Percentiles rank a stretch among this genome's conserved stretches.
Conservation (phyloP, 2,329 filamentous ascomycete species). For the Stachybotrys elegans region DNA sequence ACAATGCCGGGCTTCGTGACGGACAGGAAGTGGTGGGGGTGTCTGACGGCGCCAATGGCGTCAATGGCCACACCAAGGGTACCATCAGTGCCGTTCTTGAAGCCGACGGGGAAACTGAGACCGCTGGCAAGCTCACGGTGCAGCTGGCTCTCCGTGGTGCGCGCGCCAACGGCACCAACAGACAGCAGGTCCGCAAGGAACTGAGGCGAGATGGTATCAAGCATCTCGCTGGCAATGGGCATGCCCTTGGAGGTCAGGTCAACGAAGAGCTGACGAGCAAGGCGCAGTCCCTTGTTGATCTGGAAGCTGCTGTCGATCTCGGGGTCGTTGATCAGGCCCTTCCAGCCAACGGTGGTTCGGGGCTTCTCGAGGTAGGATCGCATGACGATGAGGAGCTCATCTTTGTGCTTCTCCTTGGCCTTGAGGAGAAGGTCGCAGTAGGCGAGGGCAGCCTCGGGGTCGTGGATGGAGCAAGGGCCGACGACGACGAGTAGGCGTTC, state of each 20-base stretch:
- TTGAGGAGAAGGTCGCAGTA: slow-evolving; percentile 83
- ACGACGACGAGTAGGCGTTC: slow-evolving; percentile 67
- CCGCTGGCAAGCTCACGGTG: slow-evolving; percentile 93
- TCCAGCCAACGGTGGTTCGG: slow-evolving; percentile 96
- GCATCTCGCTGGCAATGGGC: slow-evolving; percentile 95
- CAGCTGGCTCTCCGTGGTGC: slow-evolving; percentile 92
- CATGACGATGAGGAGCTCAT: slow-evolving; percentile 94
- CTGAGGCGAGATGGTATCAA: slow-evolving; percentile 96
- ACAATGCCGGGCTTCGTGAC: slow-evolving; percentile 96
- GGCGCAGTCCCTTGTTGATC: slow-evolving; percentile 93
- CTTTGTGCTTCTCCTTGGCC: slow-evolving; percentile 81
- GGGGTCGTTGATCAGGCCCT: slow-evolving; percentile 96
- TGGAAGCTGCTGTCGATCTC: slow-evolving; percentile 98
- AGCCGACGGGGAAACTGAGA: slow-evolving; percentile 93
- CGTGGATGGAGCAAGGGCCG: slow-evolving; percentile 96
- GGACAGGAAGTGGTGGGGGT: slow-evolving; percentile 94
- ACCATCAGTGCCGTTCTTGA: slow-evolving; percentile 99
- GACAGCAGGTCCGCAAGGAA: slow-evolving; percentile 90
- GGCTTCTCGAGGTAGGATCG: slow-evolving; percentile 98
- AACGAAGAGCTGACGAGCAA: slow-evolving; percentile 85
- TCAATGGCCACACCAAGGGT: slow-evolving; percentile 86
- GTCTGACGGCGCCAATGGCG: slow-evolving; percentile 85
- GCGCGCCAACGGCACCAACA: slow-evolving; percentile 88
- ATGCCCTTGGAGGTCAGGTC: slow-evolving; percentile 89
- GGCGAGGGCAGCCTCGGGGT: slow-evolving; percentile 81